Evolutionary conservation across 148 eudicot species (phyloP).

Genomic region (Fagopyrum tataricum): DNA sequence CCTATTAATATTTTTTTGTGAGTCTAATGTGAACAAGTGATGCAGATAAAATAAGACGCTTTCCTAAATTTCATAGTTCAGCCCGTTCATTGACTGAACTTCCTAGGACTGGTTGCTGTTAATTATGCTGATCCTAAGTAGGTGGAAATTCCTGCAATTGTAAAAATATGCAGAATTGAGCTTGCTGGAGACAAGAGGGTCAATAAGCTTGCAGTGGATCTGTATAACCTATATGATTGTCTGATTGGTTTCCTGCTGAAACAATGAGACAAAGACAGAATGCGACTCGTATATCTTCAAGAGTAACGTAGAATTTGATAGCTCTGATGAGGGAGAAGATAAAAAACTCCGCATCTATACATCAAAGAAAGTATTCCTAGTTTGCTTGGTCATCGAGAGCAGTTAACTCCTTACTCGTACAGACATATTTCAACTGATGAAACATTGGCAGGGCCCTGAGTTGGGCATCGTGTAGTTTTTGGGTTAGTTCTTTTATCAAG

Average conservation of each 20-base stretch:
- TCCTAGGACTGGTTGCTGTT: neutral
- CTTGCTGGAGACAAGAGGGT: neutral
- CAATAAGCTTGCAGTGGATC: neutral
- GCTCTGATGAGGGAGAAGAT: slow-evolving; percentile 15
- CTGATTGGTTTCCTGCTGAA: neutral
- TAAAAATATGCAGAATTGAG: neutral
- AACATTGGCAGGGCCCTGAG: slow-evolving; percentile 97
- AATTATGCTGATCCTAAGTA: neutral
- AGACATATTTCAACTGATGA: slow-evolving; percentile 93
- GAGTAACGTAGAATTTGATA: slow-evolving; percentile 11
- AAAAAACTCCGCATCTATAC: slow-evolving; percentile 25
- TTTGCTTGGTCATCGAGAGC: slow-evolving; percentile 50
- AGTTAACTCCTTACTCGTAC: slow-evolving; percentile 64
- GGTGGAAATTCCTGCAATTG: neutral
- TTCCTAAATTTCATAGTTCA: neutral
- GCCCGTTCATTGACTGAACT: neutral
- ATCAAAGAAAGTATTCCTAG: slow-evolving; percentile 34
- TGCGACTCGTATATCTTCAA: slow-evolving; percentile 16
- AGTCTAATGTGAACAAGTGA: neutral
- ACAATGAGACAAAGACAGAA: slow-evolving; percentile 50
- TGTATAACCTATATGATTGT: neutral
- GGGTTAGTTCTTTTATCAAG: slow-evolving; percentile 37
- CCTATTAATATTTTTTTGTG: neutral
- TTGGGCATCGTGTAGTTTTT: slow-evolving; percentile 71
- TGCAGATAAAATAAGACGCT: neutral